Conservation (phyloP, 31 red algal genomes). For the Endocladia muricata region DNA sequence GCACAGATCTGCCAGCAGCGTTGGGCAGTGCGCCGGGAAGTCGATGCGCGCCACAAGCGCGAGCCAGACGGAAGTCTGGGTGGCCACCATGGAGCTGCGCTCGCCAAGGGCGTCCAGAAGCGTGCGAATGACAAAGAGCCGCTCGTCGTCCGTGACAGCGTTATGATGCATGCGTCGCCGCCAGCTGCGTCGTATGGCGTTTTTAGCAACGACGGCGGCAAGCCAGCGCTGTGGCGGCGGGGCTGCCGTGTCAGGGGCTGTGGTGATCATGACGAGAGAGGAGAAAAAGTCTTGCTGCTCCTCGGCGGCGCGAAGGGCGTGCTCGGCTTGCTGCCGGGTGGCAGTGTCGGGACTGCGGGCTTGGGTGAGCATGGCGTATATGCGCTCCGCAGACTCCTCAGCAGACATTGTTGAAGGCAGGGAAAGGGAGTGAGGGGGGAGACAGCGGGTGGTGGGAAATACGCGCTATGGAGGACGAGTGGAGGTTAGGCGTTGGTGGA, state of each 20-base stretch:
- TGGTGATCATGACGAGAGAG: slow-evolving; percentile 51
- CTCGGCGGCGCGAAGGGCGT: slow-evolving; percentile 39
- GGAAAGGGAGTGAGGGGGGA: not conserved
- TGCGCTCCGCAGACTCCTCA: slow-evolving; percentile 42
- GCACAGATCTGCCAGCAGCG: slow-evolving; percentile 39
- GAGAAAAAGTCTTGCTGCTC: slow-evolving; percentile 43
- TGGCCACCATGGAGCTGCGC: slow-evolving; percentile 32
- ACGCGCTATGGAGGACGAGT: not conserved
- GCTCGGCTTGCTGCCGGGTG: slow-evolving; percentile 39
- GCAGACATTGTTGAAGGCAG: not conserved
- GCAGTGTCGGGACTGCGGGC: slow-evolving; percentile 27
- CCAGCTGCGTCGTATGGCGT: slow-evolving; percentile 51
- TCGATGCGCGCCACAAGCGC: slow-evolving; percentile 41
- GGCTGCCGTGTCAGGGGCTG: slow-evolving; percentile 36
- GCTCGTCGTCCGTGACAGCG: slow-evolving; percentile 50
- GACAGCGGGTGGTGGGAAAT: not conserved
- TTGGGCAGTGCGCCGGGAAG: slow-evolving; percentile 43
- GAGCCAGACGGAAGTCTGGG: slow-evolving; percentile 48
- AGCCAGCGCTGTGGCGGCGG: slow-evolving; percentile 43
- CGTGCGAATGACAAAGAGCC: slow-evolving; percentile 6
- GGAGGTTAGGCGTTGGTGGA: not conserved
- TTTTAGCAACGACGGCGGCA: slow-evolving; percentile 58
- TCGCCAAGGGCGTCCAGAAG: slow-evolving; percentile 33
- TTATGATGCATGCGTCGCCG: slow-evolving; percentile 27
- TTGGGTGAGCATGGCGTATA: slow-evolving; percentile 27